A percentile compares a stretch with the other conserved stretches of the same genome.
phyloP scores from a whole-genome alignment of 805 yeast genomes.

The Candida gorgasii region DNA sequence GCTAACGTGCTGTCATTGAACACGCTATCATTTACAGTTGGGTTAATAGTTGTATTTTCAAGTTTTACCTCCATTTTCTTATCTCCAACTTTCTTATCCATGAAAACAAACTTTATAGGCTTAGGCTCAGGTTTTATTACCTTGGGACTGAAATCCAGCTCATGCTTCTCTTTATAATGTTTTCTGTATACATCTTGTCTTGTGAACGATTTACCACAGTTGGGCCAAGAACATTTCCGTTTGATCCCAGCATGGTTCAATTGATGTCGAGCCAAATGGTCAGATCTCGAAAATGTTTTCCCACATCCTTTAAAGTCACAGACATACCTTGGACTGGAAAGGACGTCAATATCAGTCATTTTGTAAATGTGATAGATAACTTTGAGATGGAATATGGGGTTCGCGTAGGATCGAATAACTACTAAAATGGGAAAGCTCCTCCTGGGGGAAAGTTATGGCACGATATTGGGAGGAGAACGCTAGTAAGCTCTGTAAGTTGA shows the following conservation, averaged over 20 bases:
- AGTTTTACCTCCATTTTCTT: too few relatives aligned
- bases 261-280: constrained; percentile 16
- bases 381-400: constrained; percentile 3
- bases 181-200: constrained; percentile 16
- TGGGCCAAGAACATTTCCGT: constrained; percentile 14
- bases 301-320: constrained; percentile 9
- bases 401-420: too few relatives aligned
- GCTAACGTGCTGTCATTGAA: too few relatives aligned
- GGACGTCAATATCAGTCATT: neutral
- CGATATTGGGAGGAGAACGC: too few relatives aligned
- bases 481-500: too few relatives aligned
- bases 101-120: neutral
- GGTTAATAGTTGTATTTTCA: too few relatives aligned
- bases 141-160: neutral
- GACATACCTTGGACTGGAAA: neutral
- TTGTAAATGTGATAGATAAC: neutral
- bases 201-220: constrained; percentile 16
- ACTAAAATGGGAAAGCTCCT: too few relatives aligned
- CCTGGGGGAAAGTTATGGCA: too few relatives aligned
- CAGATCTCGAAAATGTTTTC: constrained; percentile 14
- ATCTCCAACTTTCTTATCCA: neutral
- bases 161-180: constrained; percentile 15
- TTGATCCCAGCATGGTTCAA: constrained; percentile 12
- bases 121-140: neutral
- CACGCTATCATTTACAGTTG: too few relatives aligned